Conservation (phyloP, 2,329 filamentous ascomycete genomes). For the Arthrocladium fulminans region DNA sequence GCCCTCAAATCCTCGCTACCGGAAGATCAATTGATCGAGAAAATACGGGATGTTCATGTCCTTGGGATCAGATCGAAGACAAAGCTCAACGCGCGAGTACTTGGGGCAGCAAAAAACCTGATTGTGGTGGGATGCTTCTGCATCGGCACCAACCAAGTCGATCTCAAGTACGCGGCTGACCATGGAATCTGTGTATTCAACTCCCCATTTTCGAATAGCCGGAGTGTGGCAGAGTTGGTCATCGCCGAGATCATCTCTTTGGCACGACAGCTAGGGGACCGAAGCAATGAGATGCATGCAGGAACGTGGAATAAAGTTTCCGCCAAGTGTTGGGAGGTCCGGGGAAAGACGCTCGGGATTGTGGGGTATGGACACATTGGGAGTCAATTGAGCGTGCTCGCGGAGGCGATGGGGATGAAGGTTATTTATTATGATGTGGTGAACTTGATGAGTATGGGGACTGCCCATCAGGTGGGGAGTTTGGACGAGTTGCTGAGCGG, state of each 20-base stretch:
- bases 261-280: slow-evolving; percentile 84
- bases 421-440: slow-evolving; percentile 96
- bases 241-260: slow-evolving; percentile 89
- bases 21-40: slow-evolving; percentile 90
- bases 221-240: slow-evolving; percentile 91
- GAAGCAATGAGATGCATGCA: slow-evolving; percentile 85
- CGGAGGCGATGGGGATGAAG: slow-evolving; percentile 94
- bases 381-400: slow-evolving; percentile 86
- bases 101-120: slow-evolving; percentile 83
- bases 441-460: slow-evolving; percentile 89
- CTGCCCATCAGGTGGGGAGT: slow-evolving; percentile 69
- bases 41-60: slow-evolving; percentile 91
- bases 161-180: slow-evolving; percentile 71
- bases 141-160: slow-evolving; percentile 94
- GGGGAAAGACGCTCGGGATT: slow-evolving; percentile 95
- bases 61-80: slow-evolving; percentile 98
- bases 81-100: slow-evolving; percentile 75
- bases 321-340: slow-evolving; percentile 92
- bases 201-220: slow-evolving; percentile 95
- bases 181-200: slow-evolving; percentile 97
- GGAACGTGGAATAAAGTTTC: slow-evolving; percentile 98
- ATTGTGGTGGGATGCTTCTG: slow-evolving; percentile 98
- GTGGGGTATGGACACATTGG: slow-evolving; percentile 97
- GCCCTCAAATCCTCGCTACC: slow-evolving; percentile 77
- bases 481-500: slow-evolving; percentile 66